Evolutionary conservation across 2,329 filamentous ascomycete genomes (phyloP).

Genomic region (Exophiala alcalophila): DNA sequence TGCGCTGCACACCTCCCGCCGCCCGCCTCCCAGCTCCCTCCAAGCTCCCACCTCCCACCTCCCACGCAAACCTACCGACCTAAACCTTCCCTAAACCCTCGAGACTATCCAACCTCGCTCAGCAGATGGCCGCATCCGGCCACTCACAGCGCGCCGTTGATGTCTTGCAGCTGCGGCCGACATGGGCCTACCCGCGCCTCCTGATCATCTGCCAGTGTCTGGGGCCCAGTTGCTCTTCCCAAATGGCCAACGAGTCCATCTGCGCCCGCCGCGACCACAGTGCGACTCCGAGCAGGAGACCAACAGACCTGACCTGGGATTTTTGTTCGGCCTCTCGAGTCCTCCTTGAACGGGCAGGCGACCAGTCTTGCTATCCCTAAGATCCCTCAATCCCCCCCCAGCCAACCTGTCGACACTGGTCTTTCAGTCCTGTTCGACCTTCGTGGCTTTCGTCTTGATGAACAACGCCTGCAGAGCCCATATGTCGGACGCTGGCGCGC

Average conservation of each 20-base stretch:
- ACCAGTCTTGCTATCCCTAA: conserved; percentile 17
- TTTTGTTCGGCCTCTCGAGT: conserved; percentile 24
- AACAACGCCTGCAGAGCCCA: conserved; percentile 11
- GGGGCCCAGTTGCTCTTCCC: conserved; percentile 22
- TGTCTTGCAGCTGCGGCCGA: conserved; percentile 28
- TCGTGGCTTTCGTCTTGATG: conserved; percentile 7
- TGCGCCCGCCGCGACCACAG: conserved; percentile 19
- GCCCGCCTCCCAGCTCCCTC: no score
- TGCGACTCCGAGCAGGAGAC: conserved; percentile 18
- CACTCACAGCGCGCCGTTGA: conserved; percentile 27
- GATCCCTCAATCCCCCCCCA: conserved; percentile 8
- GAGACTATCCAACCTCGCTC: conserved; percentile 15
- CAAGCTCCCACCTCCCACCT: no score
- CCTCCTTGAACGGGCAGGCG: conserved; percentile 12
- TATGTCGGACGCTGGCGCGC: conserved; percentile 21
- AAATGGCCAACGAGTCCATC: conserved; percentile 25
- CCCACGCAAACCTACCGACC: no score
- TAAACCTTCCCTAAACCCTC: conserved; percentile 24
- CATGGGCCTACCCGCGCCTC: conserved; percentile 26
- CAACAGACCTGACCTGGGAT: conserved; percentile 15
- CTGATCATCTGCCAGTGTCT: conserved; percentile 27
- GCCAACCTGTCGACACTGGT: conserved; percentile 9
- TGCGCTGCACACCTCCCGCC: no score
- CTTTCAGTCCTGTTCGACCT: conserved; percentile 12
- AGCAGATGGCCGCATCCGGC: conserved; percentile 20